Evolutionary conservation across 225 moss, liverwort and hornwort species (phyloP), one percentile per base, ranked within the genome.

Genomic region (Pleurozium schreberi): DNA sequence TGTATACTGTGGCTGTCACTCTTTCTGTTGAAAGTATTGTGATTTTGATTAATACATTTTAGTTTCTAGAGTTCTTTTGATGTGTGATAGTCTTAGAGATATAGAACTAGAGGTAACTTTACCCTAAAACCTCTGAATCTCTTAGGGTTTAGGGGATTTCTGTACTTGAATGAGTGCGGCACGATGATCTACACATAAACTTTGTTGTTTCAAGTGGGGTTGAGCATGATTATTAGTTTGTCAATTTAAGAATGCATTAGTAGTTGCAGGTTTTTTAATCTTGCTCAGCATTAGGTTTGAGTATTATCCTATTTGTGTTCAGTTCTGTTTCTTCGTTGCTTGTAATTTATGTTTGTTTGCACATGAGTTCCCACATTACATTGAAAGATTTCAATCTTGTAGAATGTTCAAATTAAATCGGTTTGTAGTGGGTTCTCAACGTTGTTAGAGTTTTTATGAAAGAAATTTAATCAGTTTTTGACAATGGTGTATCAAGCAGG

Each of bases 401-500:
- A 55, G 85, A 65, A 50, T 75, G 31, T 65, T 40, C 5, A 47
- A 65, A 59, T 9, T 45, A 22, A n/a, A 58, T 20, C 23, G 26
- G 38, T 68, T 81, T 10, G 38, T 60, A 55, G n/a, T 73, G 64
- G 30, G n/a, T 16, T 59, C 15, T 25, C 14, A 49, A 8, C 27
- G 50, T 18, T 87, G 42, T 84, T 45, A 61, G 20, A 33, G 69
- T 67, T 47, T n/a, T 36, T 36, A 34, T 34, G 59, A 76, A 69
- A 28, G 33, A 22, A 12, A 25, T 87, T 69, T 40, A 38, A 76
- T 81, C n/a, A n/a, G 62, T 67, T 43, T 50, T 60, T 79, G 84
- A 57, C 14, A 59, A 66, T 45, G 60, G 36, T 64, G 27, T 50
- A 31, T 90, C 59, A 52, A 86, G 87, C 93, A 97, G 97, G 89